Base-by-base conservation (phyloP, 1,284 basidiomycete species). In the Trichosporon faecale region DNA sequence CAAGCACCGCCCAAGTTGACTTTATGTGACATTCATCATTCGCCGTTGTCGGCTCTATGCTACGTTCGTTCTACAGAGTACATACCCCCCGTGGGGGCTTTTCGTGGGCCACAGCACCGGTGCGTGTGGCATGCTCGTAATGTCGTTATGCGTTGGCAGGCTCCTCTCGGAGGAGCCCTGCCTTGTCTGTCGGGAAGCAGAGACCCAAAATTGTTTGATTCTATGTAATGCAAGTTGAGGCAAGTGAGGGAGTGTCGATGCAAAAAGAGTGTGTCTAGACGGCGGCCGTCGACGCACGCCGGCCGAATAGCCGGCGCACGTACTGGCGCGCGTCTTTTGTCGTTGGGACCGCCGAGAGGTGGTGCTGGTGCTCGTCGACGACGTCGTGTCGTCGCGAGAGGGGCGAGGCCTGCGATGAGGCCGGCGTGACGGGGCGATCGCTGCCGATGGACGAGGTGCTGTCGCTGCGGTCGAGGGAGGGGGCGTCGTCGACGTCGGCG, bases 401-500 rank as follows among this genome's bases (percentile, higher is more conserved):
- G 7, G 65, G 69, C 21, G 66, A 52, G 66, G 29, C 65, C 25
- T 52, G 37, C 2, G 40, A 37, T 6, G 68, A 69, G 18, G 33
- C 49, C 11, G 81, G 81, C 18, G 80, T 80, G 23, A 77, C 66
- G 23, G 75, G 76, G 69, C 77, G 73, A 57, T 81, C 80, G 2
- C 81, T 82, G 65, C 83, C 81, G 63, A 84, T 76, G 12, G 83
- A 84, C 2, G 83, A 83, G 1, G 79, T 79, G 7, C 82, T 83
- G 52, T 78, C 78, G 33, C 80, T 82, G 69, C 83, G 79, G 73
- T 84, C 83, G 68, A 84, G 79, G 40, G 78, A 74, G 23, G 82
- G 83, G 14, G 79, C 63, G 63, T 44, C 60, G 40, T 21, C 63
- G 18, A 49, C 7, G 64, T 69, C 46, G 68, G 31, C 21, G 64